Evolutionary conservation across 2,329 filamentous ascomycete species (phyloP).

Genomic region (Colletotrichum eremochloae): DNA sequence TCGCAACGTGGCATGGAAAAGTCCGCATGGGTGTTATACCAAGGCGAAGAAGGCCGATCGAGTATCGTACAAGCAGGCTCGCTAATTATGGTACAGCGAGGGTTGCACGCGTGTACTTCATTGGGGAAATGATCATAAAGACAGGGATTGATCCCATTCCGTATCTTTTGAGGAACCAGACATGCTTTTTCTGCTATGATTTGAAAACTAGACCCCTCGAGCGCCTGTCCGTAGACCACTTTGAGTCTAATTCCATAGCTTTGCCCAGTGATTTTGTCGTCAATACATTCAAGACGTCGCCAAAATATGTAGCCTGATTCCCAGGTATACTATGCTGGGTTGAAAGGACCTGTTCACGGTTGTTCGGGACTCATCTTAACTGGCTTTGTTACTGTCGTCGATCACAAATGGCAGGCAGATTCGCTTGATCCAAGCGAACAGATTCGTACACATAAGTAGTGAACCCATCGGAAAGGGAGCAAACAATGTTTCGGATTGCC

Average conservation of each 20-base stretch:
- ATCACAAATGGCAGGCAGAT: neutral
- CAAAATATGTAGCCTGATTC: neutral
- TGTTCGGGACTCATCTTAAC: neutral
- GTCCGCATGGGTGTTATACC: no score
- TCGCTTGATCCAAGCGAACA: neutral
- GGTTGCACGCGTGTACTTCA: no score
- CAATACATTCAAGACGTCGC: neutral
- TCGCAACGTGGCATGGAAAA: no score
- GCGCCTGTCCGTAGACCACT: rapidly evolving
- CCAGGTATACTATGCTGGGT: no score
- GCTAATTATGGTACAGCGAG: no score
- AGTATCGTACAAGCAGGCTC: no score
- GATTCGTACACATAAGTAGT: no score
- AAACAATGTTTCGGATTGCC: neutral
- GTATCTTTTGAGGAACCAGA: neutral
- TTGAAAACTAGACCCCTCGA: neutral
- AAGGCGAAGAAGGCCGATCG: no score
- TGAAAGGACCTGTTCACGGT: neutral
- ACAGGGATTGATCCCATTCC: no score
- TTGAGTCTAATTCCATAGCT: neutral
- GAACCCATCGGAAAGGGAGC: neutral
- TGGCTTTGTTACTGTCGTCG: neutral
- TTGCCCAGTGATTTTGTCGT: no score
- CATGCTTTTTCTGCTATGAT: neutral
- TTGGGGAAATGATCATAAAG: neutral